Conservation (phyloP, 2,329 filamentous ascomycete genomes). For the Domatiomyces globalis region DNA sequence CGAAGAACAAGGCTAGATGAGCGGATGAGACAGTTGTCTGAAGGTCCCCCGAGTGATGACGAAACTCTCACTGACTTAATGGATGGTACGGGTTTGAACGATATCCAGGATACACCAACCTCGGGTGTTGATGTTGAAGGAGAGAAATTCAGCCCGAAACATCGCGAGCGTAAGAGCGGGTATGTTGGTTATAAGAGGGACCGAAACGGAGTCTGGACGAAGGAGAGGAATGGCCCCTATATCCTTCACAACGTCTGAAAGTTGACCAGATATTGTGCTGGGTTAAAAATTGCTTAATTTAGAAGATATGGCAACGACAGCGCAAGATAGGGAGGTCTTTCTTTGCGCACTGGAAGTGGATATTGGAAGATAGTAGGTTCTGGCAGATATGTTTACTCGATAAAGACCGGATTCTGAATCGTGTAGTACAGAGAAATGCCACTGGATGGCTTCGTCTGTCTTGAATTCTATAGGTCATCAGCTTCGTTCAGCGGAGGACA, state of each 20-base stretch:
- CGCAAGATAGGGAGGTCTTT: neutral
- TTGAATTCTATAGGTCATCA: neutral
- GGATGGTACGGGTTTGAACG: neutral
- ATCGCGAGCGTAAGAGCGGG: neutral
- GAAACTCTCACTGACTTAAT: neutral
- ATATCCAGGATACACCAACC: neutral
- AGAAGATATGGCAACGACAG: neutral
- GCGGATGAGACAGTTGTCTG: slow-evolving; percentile 8
- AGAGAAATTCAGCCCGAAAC: neutral
- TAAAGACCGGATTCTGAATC: neutral
- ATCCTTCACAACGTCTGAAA: neutral
- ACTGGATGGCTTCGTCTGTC: neutral
- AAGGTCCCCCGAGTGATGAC: slow-evolving; percentile 3
- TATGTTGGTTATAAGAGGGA: neutral
- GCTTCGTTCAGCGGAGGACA: neutral
- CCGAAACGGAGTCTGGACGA: neutral
- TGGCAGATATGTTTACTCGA: neutral
- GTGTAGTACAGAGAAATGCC: neutral
- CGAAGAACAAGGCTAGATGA: slow-evolving; percentile 3
- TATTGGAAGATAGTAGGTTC: neutral
- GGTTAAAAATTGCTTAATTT: neutral
- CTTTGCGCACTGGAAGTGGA: too few species aligned
- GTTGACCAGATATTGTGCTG: neutral
- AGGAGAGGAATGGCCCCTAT: neutral
- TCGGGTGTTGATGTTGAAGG: neutral